These are phyloP conservation scores for Kalmusia sp. DNA, from an alignment of 2,329 filamentous ascomycete species.

Conservation along the genomic window DNA sequence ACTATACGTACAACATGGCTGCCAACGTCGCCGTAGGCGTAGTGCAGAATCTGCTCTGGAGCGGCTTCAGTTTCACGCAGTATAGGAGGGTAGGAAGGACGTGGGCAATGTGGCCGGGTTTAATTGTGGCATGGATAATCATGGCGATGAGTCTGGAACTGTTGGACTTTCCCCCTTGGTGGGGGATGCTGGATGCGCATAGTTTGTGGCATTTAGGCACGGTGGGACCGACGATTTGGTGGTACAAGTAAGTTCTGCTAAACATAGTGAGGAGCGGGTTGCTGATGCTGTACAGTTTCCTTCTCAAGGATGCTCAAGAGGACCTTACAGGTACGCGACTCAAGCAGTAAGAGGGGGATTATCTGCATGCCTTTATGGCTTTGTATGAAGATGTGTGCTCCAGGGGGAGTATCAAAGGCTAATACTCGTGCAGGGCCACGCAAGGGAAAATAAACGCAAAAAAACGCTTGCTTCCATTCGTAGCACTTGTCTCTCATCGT, in stretches of 20 bases:
- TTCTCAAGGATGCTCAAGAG: conserved; percentile 84
- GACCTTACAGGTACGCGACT: conserved; percentile 76
- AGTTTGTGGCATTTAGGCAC: conserved; percentile 96
- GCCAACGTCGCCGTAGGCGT: conserved; percentile 87
- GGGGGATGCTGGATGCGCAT: conserved; percentile 87
- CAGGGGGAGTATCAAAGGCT: neutral
- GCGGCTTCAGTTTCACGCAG: conserved; percentile 76
- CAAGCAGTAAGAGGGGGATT: conserved; percentile 63
- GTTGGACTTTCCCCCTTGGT: conserved; percentile 88
- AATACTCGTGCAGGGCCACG: neutral
- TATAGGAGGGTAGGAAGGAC: conserved; percentile 74
- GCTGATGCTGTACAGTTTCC: conserved; percentile 66
- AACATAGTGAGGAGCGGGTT: conserved; percentile 12
- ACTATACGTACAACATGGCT: conserved; percentile 98
- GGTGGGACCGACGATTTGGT: conserved; percentile 84
- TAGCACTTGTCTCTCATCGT: neutral
- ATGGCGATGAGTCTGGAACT: conserved; percentile 95
- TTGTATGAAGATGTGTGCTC: neutral
- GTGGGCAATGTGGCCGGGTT: conserved; percentile 89
- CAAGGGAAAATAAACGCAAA: neutral
- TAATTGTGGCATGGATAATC: conserved; percentile 91
- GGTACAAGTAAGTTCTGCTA: conserved; percentile 81
- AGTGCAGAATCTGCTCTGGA: conserved; percentile 85
- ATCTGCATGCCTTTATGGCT: neutral
- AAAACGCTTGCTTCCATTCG: neutral